phyloP scores from a whole-genome alignment of 768 basidiomycete genomes.

The Hericium erinaceus region DNA sequence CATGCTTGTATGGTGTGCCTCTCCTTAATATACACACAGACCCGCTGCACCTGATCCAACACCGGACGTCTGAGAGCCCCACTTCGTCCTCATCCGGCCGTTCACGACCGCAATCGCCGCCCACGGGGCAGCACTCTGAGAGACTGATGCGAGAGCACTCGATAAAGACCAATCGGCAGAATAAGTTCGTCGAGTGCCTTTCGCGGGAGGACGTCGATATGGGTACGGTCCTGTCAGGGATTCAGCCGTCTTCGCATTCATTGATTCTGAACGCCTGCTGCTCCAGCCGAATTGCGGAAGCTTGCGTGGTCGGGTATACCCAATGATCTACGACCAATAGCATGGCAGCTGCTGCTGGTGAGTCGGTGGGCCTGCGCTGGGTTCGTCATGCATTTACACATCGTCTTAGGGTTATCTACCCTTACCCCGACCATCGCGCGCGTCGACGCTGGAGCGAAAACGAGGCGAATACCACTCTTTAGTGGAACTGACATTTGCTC shows the following conservation, averaged over 20 bases:
- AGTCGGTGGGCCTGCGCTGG: conserved; percentile 21
- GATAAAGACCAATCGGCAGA: conserved; percentile 65
- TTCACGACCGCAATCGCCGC: conserved; percentile 10
- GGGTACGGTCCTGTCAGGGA: conserved; percentile 34
- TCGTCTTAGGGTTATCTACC: conserved; percentile 79
- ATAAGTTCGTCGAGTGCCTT: conserved; percentile 78
- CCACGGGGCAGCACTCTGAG: conserved; percentile 16
- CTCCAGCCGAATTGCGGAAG: conserved; percentile 71
- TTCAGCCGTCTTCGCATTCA: background rate
- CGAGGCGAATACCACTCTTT: conserved; percentile 86
- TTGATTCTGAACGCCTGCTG: no score
- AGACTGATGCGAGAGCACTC: conserved; percentile 67
- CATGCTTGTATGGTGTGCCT: background rate
- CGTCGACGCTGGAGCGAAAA: conserved; percentile 76
- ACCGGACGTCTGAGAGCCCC: background rate
- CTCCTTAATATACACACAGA: conserved; percentile 4
- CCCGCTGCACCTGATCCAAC: conserved; percentile 9
- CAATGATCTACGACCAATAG: conserved; percentile 74
- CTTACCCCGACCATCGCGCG: conserved; percentile 65
- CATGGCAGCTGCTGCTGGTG: conserved; percentile 91
- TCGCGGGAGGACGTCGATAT: conserved; percentile 74
- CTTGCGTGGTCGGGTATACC: conserved; percentile 96
- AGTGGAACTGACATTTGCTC: conserved; percentile 82
- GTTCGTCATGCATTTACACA: conserved; percentile 3
- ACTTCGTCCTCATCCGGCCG: background rate